Conservation (phyloP, 257 asterid species). For the Petunia secreta region DNA sequence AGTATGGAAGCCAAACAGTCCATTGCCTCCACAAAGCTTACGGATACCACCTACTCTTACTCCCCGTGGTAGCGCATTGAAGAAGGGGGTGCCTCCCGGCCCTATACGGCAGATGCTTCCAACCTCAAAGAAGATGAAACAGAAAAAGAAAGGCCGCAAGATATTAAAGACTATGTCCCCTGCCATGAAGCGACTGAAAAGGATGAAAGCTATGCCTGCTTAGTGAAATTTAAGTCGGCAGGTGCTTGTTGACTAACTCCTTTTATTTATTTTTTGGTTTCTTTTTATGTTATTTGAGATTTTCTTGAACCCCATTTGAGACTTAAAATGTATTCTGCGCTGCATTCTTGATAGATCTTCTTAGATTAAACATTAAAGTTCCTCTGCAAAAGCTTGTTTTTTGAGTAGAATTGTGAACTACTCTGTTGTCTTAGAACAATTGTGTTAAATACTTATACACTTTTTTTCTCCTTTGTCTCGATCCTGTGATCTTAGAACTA, state of each 20-base stretch:
- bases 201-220: conserved; percentile 24
- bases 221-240: conserved; percentile 6
- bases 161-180: conserved; percentile 38
- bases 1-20: conserved; percentile 89
- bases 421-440: not conserved
- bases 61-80: conserved; percentile 96
- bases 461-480: not conserved
- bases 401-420: conserved; percentile 1
- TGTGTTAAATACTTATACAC: not conserved
- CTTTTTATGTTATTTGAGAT: conserved; percentile 9
- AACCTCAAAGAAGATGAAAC: conserved; percentile 51
- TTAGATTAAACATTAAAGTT: conserved; percentile 4
- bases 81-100: conserved; percentile 93
- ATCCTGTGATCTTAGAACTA: not conserved
- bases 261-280: no score
- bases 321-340: conserved; percentile 1
- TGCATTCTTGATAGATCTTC: not conserved
- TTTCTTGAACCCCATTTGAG: not conserved
- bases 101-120: conserved; percentile 71
- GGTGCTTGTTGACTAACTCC: conserved; percentile 18
- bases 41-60: conserved; percentile 90
- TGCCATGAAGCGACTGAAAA: conserved; percentile 36
- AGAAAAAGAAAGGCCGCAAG: conserved; percentile 56
- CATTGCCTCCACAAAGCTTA: conserved; percentile 89
- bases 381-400: not conserved